Base-by-base conservation (phyloP, 345 rosid species). In the Crucihimalaya himalaica region DNA sequence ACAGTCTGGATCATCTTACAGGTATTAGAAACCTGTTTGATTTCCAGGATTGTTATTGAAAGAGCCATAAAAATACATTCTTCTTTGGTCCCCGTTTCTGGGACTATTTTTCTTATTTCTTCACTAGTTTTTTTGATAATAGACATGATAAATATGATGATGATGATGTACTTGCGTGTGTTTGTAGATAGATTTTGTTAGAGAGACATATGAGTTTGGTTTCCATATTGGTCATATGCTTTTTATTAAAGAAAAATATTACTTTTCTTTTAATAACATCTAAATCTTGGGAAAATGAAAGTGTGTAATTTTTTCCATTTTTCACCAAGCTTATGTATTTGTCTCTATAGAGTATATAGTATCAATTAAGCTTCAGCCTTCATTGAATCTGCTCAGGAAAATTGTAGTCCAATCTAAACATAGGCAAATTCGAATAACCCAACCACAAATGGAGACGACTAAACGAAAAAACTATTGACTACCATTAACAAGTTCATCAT, bases 1-100 rank as follows among this genome's bases (percentile, higher is more conserved):
- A 7, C 92, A 71, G 55, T 71, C 88, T 7, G 88, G 83, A 78
- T 83, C 85, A 4, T 77, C 80, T 31, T 75, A 83, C 71, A 80
- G 88, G 80, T 84, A 84, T 62, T 82, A 81, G 81, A 73, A 45
- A 43, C 48, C 65, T 73, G 75, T 43, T 68, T 53, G 50, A 35
- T 51, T 31, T 68, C 16, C 55, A 51, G 19, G 35, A 39, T 68
- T 60, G 48, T 52, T 61, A 42, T 63, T 76, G 79, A 51, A 51
- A 45, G 47, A 46, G 66, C 45, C 71, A 31, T 16, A 23, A 23
- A 23, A 55, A 55, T 25, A 76, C 55, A 62, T 35, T 52, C 11
- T 31, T n/a, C n/a, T n/a, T 42, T 68, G 56, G 79, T 75, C 79
- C 72, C 74, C 39, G 34, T 68, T 68, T 75, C 57, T 61, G 74